phyloP scores from a whole-genome alignment of 179 eudicot genomes.

The Silene noctiflora region DNA sequence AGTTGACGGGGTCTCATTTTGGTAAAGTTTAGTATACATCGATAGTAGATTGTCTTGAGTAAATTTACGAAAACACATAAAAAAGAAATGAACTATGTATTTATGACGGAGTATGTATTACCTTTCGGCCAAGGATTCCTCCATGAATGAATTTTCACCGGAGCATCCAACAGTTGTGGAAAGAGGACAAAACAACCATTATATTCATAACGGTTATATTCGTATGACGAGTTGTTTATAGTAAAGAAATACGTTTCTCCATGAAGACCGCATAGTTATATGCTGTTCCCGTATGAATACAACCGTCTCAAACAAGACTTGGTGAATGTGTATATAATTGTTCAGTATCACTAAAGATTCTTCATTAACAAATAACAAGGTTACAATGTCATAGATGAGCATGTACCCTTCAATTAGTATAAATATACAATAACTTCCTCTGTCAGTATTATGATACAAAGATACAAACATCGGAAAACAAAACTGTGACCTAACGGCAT shows the following conservation, averaged over 20 bases:
- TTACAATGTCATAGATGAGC: neutral
- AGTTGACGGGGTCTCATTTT: too few species aligned
- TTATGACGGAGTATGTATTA: too few species aligned
- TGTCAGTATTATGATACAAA: neutral
- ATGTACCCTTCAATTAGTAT: neutral
- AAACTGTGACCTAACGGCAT: conserved; percentile 1
- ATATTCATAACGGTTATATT: neutral
- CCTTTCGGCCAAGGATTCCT: too few species aligned
- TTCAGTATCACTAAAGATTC: neutral
- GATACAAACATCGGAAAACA: conserved; percentile 1
- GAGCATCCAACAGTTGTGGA: too few species aligned
- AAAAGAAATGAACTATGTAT: too few species aligned
- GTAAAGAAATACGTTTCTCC: neutral
- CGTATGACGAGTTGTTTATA: neutral
- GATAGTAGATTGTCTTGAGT: too few species aligned
- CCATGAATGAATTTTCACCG: too few species aligned
- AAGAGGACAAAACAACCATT: too few species aligned
- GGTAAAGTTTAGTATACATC: too few species aligned
- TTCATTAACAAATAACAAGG: neutral
- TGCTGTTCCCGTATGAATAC: neutral
- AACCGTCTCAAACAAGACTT: neutral
- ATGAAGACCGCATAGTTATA: neutral
- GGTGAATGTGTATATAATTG: neutral
- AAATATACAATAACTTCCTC: conserved; percentile 5
- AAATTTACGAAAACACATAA: too few species aligned